Conservation (phyloP, 805 yeast species). For the Metschnikowia cubensis region DNA sequence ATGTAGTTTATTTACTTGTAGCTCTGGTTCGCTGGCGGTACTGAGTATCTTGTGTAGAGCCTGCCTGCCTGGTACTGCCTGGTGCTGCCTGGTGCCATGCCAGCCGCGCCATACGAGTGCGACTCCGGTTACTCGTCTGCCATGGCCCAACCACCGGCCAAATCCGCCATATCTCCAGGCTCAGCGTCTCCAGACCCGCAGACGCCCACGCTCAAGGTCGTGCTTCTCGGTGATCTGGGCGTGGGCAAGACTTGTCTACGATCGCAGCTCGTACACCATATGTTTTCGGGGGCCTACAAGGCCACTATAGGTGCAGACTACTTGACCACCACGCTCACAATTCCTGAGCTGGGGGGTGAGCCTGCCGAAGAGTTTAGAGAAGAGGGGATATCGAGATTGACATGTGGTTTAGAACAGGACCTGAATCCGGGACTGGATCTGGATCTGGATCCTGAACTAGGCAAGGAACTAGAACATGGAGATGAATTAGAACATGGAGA, state of each 20-base stretch:
- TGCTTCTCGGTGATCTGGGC: slow-evolving; percentile 55
- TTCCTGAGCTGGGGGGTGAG: slow-evolving; percentile 3
- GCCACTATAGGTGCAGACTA: slow-evolving; percentile 61
- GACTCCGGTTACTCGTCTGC: neutral
- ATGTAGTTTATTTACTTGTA: no score
- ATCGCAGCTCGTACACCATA: slow-evolving; percentile 51
- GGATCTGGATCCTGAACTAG: no score
- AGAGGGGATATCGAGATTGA: no score
- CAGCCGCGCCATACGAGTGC: neutral
- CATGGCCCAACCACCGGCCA: slow-evolving; percentile 4
- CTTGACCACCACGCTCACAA: slow-evolving; percentile 38
- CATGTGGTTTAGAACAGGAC: no score
- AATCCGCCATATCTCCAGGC: neutral
- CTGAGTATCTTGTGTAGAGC: no score
- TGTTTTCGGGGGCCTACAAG: slow-evolving; percentile 51
- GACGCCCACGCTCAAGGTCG: slow-evolving; percentile 38
- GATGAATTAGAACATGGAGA: no score
- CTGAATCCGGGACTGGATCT: no score
- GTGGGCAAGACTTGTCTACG: slow-evolving; percentile 59
- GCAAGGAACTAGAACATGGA: no score
- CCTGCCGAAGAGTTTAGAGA: neutral
- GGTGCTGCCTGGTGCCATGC: no score
- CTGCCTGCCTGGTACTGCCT: no score
- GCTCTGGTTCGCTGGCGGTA: no score
- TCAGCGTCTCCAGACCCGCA: neutral